These are phyloP conservation scores for Pseudonitzschia multiseries DNA, from an alignment of 108 stramenopile genomes.

Conservation along the genomic window DNA sequence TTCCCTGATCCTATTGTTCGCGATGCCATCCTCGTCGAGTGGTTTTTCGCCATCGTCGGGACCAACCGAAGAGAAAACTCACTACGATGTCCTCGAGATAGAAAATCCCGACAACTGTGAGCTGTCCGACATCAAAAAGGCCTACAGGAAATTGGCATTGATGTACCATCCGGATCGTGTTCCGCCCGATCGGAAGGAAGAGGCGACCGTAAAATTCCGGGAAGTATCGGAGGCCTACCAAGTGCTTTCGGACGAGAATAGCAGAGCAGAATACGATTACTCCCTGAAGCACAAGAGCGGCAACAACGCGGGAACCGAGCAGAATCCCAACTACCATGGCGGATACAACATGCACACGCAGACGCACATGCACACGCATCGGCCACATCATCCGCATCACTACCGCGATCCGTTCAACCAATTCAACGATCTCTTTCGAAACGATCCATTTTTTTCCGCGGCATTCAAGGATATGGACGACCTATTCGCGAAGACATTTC, in stretches of 20 bases:
- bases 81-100: conserved; percentile 4
- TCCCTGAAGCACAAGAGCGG: conserved; percentile 20
- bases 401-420: conserved; percentile 55
- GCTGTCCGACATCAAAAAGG: conserved; percentile 49
- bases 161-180: conserved; percentile 74
- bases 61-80: background rate
- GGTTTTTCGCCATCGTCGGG: background rate
- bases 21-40: background rate
- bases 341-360: background rate
- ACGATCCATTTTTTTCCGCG: conserved; percentile 76
- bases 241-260: conserved; percentile 41
- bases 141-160: conserved; percentile 58
- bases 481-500: conserved; percentile 53
- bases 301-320: background rate
- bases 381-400: conserved; percentile 23
- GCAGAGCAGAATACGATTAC: conserved; percentile 51
- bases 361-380: conserved; percentile 3
- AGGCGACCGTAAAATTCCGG: conserved; percentile 48
- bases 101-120: background rate
- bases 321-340: background rate
- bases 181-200: conserved; percentile 35
- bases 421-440: conserved; percentile 68
- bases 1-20: background rate
- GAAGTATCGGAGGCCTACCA: conserved; percentile 58
- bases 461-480: conserved; percentile 68